A percentile compares a stretch with the other conserved stretches of the same genome.
phyloP scores from a whole-genome alignment of 2,329 filamentous ascomycete genomes.

The Sclerotinia nivalis region DNA sequence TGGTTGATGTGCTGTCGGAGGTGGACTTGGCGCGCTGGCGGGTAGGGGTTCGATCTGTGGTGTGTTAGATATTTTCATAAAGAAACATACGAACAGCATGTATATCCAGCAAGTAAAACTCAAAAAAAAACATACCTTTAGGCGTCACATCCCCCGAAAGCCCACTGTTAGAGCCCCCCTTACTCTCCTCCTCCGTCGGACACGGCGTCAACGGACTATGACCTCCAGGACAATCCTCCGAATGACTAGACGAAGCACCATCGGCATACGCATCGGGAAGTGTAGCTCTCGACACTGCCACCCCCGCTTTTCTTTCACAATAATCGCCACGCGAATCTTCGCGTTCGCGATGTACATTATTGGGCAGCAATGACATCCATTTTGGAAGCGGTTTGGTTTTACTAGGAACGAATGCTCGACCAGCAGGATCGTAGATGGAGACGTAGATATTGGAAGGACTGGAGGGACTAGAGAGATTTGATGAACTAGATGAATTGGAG shows the following conservation, averaged over 20 bases:
- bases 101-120: not conserved
- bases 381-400: constrained; percentile 54
- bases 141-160: not conserved
- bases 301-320: not conserved
- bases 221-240: constrained; percentile 13
- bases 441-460: constrained; percentile 48
- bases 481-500: not conserved
- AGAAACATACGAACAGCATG: not conserved
- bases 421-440: constrained; percentile 51
- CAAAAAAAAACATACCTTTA: not conserved
- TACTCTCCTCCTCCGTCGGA: not conserved
- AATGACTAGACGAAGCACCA: constrained; percentile 17
- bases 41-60: not conserved
- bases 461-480: not conserved
- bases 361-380: constrained; percentile 41
- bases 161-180: too few species aligned
- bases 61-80: not conserved
- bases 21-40: not conserved
- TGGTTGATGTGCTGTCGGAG: not conserved
- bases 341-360: constrained; percentile 30
- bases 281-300: not conserved
- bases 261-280: constrained; percentile 18
- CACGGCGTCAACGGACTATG: not conserved
- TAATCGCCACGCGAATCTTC: not conserved
- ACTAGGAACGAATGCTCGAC: constrained; percentile 50